Conservation (phyloP, 768 basidiomycete species). For the Tricholoma saponaceum region DNA sequence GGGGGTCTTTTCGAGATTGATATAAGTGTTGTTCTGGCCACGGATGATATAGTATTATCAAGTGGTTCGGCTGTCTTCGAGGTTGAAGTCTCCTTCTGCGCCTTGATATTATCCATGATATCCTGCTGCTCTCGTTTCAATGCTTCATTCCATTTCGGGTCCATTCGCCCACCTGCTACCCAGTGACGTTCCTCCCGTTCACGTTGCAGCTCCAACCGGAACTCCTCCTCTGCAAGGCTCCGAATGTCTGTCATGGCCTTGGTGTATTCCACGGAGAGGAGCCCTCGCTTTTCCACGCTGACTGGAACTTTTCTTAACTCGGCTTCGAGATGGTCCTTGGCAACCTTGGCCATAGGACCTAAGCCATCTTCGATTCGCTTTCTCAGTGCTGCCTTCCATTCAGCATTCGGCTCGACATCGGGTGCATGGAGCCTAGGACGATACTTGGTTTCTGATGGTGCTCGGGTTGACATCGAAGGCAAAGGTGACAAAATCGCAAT, state of each 20-base stretch:
- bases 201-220: constrained; percentile 35
- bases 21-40: not conserved
- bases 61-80: constrained; percentile 5
- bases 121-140: constrained; percentile 34
- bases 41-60: not conserved
- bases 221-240: constrained; percentile 42
- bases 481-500: constrained; percentile 7
- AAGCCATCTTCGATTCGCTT: constrained; percentile 46
- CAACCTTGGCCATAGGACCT: constrained; percentile 48
- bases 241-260: constrained; percentile 41
- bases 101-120: constrained; percentile 43
- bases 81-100: constrained; percentile 8
- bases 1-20: not conserved
- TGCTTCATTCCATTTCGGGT: constrained; percentile 24
- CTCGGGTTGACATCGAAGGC: constrained; percentile 34
- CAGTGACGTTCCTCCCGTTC: constrained; percentile 50
- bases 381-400: constrained; percentile 47
- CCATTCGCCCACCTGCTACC: constrained; percentile 34
- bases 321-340: constrained; percentile 52
- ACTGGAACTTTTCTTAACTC: constrained; percentile 44
- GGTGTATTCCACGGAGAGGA: constrained; percentile 35
- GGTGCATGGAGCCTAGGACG: constrained; percentile 21
- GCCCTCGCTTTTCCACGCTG: constrained; percentile 25
- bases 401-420: constrained; percentile 48
- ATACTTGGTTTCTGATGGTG: constrained; percentile 19